These are phyloP conservation scores for Haplographium delicatum DNA, from an alignment of 495 filamentous ascomycete species.

Conservation along the genomic window DNA sequence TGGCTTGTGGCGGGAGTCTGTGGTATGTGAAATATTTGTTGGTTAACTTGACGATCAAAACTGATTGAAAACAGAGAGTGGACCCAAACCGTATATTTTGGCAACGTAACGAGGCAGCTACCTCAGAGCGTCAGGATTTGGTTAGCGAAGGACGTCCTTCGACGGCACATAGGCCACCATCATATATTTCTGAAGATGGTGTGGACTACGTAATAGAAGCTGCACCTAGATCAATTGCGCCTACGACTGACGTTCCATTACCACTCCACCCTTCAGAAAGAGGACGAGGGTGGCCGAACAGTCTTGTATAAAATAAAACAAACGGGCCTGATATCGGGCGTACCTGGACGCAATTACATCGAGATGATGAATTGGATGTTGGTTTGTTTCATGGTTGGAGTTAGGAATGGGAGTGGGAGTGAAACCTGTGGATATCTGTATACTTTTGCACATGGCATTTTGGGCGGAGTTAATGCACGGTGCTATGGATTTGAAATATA, in stretches of 20 bases:
- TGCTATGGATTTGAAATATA: too few species aligned
- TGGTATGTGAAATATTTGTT: slow-evolving; percentile 53
- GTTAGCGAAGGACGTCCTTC: slow-evolving; percentile 17
- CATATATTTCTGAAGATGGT: slow-evolving; percentile 67
- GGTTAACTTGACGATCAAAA: neutral
- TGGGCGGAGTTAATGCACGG: neutral
- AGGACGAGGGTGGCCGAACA: slow-evolving; percentile 18
- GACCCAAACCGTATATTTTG: slow-evolving; percentile 78
- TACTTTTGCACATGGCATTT: too few species aligned
- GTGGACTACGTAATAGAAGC: slow-evolving; percentile 63
- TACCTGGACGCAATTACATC: too few species aligned
- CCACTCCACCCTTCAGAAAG: slow-evolving; percentile 42
- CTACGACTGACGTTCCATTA: slow-evolving; percentile 36
- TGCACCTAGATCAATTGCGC: slow-evolving; percentile 47
- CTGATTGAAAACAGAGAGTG: slow-evolving; percentile 48
- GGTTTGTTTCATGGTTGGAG: slow-evolving; percentile 22
- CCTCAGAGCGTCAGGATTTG: slow-evolving; percentile 21
- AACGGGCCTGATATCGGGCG: slow-evolving; percentile 12
- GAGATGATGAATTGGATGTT: too few species aligned
- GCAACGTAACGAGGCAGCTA: slow-evolving; percentile 47
- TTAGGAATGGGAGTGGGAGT: too few species aligned
- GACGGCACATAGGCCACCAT: slow-evolving; percentile 52
- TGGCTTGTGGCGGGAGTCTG: slow-evolving; percentile 75
- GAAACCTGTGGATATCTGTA: too few species aligned
- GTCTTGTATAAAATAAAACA: neutral